phyloP scores from a whole-genome alignment of 129 eudicot genomes.

The Tagetes patula region DNA sequence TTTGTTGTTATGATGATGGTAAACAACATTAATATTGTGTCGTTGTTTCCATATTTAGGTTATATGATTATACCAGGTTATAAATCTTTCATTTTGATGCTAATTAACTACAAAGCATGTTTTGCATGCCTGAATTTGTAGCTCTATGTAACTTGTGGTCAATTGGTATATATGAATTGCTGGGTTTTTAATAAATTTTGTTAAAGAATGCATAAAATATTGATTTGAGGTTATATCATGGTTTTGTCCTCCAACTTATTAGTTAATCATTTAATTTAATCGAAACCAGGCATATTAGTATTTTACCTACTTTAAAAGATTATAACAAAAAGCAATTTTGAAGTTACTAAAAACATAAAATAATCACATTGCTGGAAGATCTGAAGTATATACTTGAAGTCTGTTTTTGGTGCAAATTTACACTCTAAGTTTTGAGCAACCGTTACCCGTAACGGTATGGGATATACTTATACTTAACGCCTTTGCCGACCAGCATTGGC shows the following conservation, averaged over 20 bases:
- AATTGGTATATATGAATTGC: slow-evolving; percentile 10
- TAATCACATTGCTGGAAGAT: too few species aligned
- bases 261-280: background rate
- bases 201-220: background rate
- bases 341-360: too few species aligned
- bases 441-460: too few species aligned
- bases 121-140: slow-evolving; percentile 24
- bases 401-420: too few species aligned
- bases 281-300: too few species aligned
- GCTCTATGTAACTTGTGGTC: slow-evolving; percentile 12
- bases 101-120: slow-evolving; percentile 32
- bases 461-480: too few species aligned
- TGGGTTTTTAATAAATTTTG: slow-evolving; percentile 3
- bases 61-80: slow-evolving; percentile 21
- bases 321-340: too few species aligned
- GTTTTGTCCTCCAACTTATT: background rate
- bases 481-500: too few species aligned
- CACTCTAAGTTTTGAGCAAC: too few species aligned
- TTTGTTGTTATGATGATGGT: slow-evolving; percentile 16
- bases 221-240: background rate
- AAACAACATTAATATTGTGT: slow-evolving; percentile 27
- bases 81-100: slow-evolving; percentile 28
- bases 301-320: too few species aligned
- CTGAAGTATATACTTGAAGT: too few species aligned
- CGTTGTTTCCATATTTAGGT: slow-evolving; percentile 7